Base-by-base conservation (phyloP, 2,329 filamentous ascomycete genomes). In the Eurotiales sp. region DNA sequence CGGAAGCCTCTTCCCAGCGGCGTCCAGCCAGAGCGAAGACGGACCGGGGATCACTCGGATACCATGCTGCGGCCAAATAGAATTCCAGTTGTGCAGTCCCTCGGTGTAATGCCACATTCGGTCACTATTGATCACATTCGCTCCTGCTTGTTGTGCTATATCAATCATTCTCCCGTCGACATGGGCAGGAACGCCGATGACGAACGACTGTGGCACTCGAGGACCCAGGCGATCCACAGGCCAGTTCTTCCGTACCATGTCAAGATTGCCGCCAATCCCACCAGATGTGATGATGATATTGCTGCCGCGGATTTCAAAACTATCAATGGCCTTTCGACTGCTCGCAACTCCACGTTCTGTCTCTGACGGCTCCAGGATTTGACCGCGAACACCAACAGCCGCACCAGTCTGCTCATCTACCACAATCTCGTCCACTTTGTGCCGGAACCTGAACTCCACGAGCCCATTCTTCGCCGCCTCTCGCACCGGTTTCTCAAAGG, bases 61-160 rank as follows among this genome's bases (percentile, higher is more conserved):
- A 17, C 81, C 81, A 58, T 84, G 82, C 12, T 59, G 54, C 0
- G 80, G 81, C 81, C 81, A 84, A 63, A 84, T 83, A 3, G 80
- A 72, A 50, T 83, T 67, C 81, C 81, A 84, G 61, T 85, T 84
- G 48, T 75, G 70, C 10, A 85, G 63, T 0, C 82, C 82, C 58
- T 85, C 82, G 10, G 80, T 84, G 61, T 85, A 85, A 62, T 84
- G 81, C 82, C 82, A 85, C 81, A 84, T 84, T 39, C 82, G 71
- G 59, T 84, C 82, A 44, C 77, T 73, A 65, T 85, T 84, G 68
- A 84, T 72, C 53, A 83, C 60, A 52, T 74, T 70, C 1, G 78
- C 82, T 8, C 82, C 82, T 1, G 70, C 73, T 1, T 59, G 48
- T 61, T 82, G 75, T 2, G 79, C 65, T 46, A 84, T 83, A 30